A percentile compares a stretch with the other conserved stretches of the same genome.
These are phyloP conservation scores for Candida glaebosa DNA, from an alignment of 805 yeast genomes.

Conservation along the genomic window DNA sequence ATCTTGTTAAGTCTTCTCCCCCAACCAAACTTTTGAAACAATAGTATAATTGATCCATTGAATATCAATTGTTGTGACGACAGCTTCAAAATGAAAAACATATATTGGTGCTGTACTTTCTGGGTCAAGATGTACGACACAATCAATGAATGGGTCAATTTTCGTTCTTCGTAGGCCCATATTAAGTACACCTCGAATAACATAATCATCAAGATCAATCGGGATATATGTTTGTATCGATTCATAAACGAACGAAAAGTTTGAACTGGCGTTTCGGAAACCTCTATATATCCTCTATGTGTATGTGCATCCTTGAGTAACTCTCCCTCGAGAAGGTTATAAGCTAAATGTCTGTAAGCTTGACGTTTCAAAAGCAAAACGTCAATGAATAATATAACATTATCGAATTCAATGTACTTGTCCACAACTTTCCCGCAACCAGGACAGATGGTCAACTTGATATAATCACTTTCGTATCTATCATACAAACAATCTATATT, in stretches of 20 bases:
- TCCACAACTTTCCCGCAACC: slow-evolving; percentile 76
- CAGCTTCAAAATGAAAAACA: slow-evolving; percentile 52
- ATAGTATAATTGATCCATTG: slow-evolving; percentile 30
- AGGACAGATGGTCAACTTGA: slow-evolving; percentile 73
- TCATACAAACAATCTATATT: slow-evolving; percentile 66
- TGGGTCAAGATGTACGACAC: slow-evolving; percentile 26
- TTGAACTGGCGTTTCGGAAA: background rate
- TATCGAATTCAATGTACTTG: slow-evolving; percentile 86
- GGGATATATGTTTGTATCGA: slow-evolving; percentile 20
- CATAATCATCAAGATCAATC: slow-evolving; percentile 59
- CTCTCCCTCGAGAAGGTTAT: slow-evolving; percentile 50
- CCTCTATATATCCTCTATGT: slow-evolving; percentile 1
- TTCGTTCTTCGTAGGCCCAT: slow-evolving; percentile 88
- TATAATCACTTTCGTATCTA: slow-evolving; percentile 71
- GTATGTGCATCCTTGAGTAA: slow-evolving; percentile 12
- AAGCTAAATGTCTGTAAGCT: slow-evolving; percentile 84
- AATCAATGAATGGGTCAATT: slow-evolving; percentile 25
- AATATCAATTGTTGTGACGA: slow-evolving; percentile 43
- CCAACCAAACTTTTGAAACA: slow-evolving; percentile 17
- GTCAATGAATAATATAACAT: slow-evolving; percentile 79
- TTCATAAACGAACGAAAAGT: slow-evolving; percentile 5
- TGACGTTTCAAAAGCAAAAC: slow-evolving; percentile 79
- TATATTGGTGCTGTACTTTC: slow-evolving; percentile 48
- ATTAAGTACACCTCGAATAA: slow-evolving; percentile 85
- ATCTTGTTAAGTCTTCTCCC: slow-evolving; percentile 14